phyloP scores from a whole-genome alignment of 768 basidiomycete species.

The Phlegmacium glaucopus region DNA sequence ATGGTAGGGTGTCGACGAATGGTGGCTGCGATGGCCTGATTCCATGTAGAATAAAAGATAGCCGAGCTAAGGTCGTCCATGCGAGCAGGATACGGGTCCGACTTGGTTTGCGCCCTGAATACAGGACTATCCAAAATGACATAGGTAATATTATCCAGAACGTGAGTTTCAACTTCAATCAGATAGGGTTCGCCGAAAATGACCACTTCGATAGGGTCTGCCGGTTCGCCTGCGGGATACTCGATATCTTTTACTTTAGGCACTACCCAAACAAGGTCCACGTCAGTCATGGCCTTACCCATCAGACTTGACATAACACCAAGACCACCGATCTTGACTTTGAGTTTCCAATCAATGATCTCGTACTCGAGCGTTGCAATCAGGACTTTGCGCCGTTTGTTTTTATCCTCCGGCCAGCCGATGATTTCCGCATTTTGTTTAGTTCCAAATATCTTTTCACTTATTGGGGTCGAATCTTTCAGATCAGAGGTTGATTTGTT shows the following conservation, averaged over 20 bases:
- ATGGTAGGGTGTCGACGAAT: conserved; percentile 83
- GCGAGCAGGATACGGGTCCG: conserved; percentile 93
- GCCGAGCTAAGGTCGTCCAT: conserved; percentile 97
- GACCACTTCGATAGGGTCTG: conserved; percentile 92
- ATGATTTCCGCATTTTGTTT: conserved; percentile 72
- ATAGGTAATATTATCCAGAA: conserved; percentile 93
- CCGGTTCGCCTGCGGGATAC: conserved; percentile 87
- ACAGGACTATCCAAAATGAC: conserved; percentile 93
- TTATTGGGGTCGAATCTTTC: conserved; percentile 59
- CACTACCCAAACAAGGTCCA: conserved; percentile 90
- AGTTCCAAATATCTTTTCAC: conserved; percentile 72
- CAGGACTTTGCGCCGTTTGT: conserved; percentile 87
- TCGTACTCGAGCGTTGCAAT: conserved; percentile 95
- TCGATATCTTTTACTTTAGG: conserved; percentile 95
- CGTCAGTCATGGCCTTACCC: conserved; percentile 98
- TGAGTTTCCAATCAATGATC: conserved; percentile 95
- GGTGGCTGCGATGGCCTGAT: conserved; percentile 92
- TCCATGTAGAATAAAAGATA: conserved; percentile 98
- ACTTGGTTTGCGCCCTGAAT: conserved; percentile 94
- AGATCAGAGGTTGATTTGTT: conserved; percentile 69
- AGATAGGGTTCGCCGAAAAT: conserved; percentile 96
- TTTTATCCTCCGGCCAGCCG: conserved; percentile 95
- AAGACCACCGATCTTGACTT: conserved; percentile 96
- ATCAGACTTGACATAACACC: conserved; percentile 98
- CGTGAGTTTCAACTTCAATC: conserved; percentile 93